A percentile compares a stretch with the other conserved stretches of the same genome.
phyloP scores from a whole-genome alignment of 805 yeast species.

The Lipomyces starkeyi region DNA sequence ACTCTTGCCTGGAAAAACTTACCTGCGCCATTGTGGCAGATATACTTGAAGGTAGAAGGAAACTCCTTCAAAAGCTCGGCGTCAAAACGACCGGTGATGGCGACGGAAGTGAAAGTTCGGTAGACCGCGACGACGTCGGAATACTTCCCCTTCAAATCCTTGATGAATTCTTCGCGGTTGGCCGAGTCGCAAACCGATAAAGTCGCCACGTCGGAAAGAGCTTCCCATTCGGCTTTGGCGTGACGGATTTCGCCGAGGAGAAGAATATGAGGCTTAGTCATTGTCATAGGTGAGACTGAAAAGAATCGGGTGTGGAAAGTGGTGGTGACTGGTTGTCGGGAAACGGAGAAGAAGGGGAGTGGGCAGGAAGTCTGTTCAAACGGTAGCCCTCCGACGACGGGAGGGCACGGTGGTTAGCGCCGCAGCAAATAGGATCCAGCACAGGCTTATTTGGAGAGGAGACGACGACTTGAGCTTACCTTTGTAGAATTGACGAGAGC shows the following conservation, averaged over 20 bases:
- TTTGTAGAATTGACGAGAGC: neutral
- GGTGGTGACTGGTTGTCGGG: neutral
- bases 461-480: neutral
- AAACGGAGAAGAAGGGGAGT: neutral
- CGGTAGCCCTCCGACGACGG: neutral
- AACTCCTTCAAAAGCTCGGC: constrained; percentile 61
- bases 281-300: constrained; percentile 15
- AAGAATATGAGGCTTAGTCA: constrained; percentile 62
- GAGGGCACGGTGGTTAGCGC: neutral
- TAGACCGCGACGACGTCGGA: constrained; percentile 52
- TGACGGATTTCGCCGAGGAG: constrained; percentile 65
- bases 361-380: neutral
- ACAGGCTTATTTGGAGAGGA: neutral
- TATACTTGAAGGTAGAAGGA: constrained; percentile 59
- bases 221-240: constrained; percentile 73
- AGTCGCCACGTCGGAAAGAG: constrained; percentile 49
- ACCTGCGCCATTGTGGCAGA: constrained; percentile 72
- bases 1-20: constrained; percentile 40
- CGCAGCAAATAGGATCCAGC: neutral
- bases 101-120: constrained; percentile 61
- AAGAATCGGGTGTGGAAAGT: constrained; percentile 3
- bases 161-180: constrained; percentile 49
- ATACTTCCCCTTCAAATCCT: constrained; percentile 53
- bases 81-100: constrained; percentile 68
- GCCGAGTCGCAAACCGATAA: constrained; percentile 31